Evolutionary conservation across 1,284 basidiomycete genomes (phyloP).

Genomic region (Inonotus hispidus): DNA sequence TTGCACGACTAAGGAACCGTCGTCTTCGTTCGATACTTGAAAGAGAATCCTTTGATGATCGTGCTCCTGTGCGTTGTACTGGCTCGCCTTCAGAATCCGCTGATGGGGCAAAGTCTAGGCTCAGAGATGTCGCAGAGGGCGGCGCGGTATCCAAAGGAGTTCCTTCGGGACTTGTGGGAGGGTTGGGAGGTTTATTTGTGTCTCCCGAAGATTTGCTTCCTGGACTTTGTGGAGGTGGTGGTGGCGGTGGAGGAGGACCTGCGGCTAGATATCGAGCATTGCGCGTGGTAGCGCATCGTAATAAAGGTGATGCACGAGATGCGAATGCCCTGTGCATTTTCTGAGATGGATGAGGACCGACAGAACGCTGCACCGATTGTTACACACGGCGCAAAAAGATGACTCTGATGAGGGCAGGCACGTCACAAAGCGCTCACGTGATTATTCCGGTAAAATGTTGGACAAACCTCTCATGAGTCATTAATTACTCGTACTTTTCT

Average conservation of each 20-base stretch:
- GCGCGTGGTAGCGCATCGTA: background rate
- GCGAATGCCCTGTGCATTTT: slow-evolving; percentile 7
- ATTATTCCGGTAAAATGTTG: no score
- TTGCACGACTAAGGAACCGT: slow-evolving; percentile 46
- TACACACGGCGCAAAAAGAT: background rate
- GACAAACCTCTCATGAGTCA: no score
- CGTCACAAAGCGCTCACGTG: no score
- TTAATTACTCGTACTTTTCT: background rate
- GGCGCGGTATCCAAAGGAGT: slow-evolving; percentile 1
- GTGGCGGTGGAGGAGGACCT: slow-evolving; percentile 6
- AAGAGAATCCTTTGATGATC: slow-evolving; percentile 63
- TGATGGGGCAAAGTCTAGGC: slow-evolving; percentile 51
- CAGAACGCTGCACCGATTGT: background rate
- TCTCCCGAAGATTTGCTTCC: background rate
- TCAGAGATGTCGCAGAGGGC: slow-evolving; percentile 28
- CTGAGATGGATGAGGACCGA: background rate
- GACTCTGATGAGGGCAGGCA: no score
- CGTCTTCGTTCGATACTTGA: slow-evolving; percentile 70
- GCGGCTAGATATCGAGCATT: slow-evolving; percentile 26
- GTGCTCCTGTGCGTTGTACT: slow-evolving; percentile 56
- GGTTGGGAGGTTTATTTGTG: background rate
- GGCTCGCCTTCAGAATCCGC: slow-evolving; percentile 31
- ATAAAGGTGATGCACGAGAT: background rate
- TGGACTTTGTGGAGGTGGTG: background rate
- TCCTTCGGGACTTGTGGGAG: slow-evolving; percentile 9